Evolutionary conservation across 2,329 filamentous ascomycete species (phyloP), one percentile per base, ranked within the genome.

Genomic region (Pseudogymnoascus sp.): DNA sequence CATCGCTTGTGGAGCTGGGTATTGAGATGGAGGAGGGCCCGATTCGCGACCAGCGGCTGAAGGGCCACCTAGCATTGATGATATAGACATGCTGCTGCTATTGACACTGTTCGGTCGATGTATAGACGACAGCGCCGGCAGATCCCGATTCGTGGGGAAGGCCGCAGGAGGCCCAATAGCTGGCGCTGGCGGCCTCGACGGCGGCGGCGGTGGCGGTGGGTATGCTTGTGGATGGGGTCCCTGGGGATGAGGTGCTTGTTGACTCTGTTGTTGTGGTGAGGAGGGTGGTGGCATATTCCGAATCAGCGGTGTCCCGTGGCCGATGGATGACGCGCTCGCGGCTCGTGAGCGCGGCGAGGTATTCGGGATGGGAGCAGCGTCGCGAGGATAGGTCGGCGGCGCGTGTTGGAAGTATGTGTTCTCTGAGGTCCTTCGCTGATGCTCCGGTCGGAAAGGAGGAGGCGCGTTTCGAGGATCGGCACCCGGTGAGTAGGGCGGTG

Each of bases 41-140:
- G 78, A 78, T 73, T 80, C 79, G 72, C 74, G 74, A 41, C 75
- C 69, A 62, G 75, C 76, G 59, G 80, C 75, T 55, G 79, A 69
- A 67, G 82, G 80, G 11, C 78, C 79, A 64, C 86, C 87, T 64
- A 90, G 81, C 75, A 90, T 83, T 49, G 87, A 87, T n/a, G 86
- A 88, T 73, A 90, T 89, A 55, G 87, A 88, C 87, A 90, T 89
- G 75, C 84, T 86, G 70, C 83, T 83, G 61, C 81, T 82, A 11
- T 67, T 67, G 37, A 64, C 69, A 63, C 67, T 71, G 11, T 67
- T 62, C 1, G 83, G 81, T 64, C 86, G 80, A 71, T 83, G 78
- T 63, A 78, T 74, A 21, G 81, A 77, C 21, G 76, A 77, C 45
- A 82, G 70, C 16, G 77, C 75, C 59, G 83, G 79, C 58, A 83